Conservation (phyloP, 2,329 filamentous ascomycete species). For the Leptographium radiaticola region DNA sequence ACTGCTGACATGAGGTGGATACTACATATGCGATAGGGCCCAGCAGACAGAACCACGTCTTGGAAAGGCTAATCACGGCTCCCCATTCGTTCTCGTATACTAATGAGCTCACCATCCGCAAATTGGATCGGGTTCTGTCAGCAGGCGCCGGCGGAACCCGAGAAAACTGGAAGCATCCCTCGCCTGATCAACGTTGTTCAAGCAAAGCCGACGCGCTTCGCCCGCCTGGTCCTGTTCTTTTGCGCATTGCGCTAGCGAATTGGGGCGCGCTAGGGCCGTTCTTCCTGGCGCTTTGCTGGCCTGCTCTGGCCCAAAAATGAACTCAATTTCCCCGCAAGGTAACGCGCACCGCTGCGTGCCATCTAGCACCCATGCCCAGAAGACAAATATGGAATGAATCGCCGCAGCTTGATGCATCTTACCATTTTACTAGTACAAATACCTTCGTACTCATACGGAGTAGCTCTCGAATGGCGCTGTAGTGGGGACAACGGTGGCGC, state of each 20-base stretch:
- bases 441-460: too few species aligned
- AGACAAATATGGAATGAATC: neutral
- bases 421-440: too few species aligned
- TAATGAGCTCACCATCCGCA: neutral
- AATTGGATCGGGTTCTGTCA: neutral
- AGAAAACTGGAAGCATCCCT: neutral
- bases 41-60: neutral
- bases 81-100: neutral
- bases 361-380: neutral
- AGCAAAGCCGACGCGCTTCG: too few species aligned
- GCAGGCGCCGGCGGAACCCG: neutral
- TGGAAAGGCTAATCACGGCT: neutral
- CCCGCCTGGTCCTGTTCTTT: too few species aligned
- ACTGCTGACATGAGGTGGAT: neutral
- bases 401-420: too few species aligned
- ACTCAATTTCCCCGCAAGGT: neutral
- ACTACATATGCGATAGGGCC: neutral
- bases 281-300: too few species aligned
- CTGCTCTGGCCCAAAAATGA: neutral
- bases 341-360: neutral
- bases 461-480: neutral
- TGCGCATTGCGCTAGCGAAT: too few species aligned
- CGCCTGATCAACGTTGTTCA: too few species aligned
- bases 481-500: neutral
- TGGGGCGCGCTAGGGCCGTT: too few species aligned